Base-by-base conservation (phyloP, 768 basidiomycete species). In the Tricholoma sp. region DNA sequence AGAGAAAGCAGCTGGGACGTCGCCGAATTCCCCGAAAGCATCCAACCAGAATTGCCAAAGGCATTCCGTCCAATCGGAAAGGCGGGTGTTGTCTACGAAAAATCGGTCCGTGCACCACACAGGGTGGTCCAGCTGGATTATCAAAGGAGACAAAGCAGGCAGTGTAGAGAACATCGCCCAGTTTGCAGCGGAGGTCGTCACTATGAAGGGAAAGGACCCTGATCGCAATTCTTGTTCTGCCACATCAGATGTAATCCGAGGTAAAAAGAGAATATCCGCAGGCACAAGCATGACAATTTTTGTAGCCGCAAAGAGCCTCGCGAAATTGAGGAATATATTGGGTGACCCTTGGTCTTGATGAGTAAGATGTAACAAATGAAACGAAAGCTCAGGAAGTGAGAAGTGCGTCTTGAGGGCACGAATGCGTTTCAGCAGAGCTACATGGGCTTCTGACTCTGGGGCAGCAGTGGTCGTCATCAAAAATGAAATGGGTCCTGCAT, bases 41-140 rank as follows among this genome's bases (percentile, higher is more conserved):
- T 83, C 79, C 28, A 86, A 72, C 73, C 80, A 80, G 55, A 85
- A 57, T 61, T 83, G 81, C 85, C 85, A 88, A 12, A 86, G 67
- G 64, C 86, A 88, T 56, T 84, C 82, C 33, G 76, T 72, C 85
- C 85, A 88, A 56, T 85, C 83, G 3, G 74, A 66, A 1, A 61
- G 57, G 18, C 83, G 81, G 20, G 78, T 75, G 33, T 69, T 66
- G 47, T 69, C 65, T 15, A 76, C 60, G 57, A 82, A 80, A 55
- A 78, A 72, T 36, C 84, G 76, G 56, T 86, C 85, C 1, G 80
- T 76, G 60, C 86, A 88, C 86, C 86, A 88, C 8, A 79, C 63
- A 1, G 76, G 71, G 59, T 81, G 70, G 60, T 82, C 63, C 61
- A 74, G 57, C 60, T 65, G 61, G 70, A 76, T 62, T 18, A 83